phyloP scores from a whole-genome alignment of 441 rosid species.

The Adansonia rubrostipa region DNA sequence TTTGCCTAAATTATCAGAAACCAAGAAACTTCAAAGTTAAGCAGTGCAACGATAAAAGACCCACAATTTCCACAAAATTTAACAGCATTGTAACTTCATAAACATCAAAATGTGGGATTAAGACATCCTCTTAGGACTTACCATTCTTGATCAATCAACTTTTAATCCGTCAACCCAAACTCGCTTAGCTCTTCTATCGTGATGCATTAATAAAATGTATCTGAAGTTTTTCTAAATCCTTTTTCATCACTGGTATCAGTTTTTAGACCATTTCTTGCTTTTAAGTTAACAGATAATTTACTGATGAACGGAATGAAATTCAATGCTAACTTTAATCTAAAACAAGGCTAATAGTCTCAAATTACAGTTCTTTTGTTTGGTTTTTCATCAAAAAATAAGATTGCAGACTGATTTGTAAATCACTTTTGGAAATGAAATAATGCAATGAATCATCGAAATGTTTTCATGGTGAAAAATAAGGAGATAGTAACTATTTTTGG shows the following conservation, averaged over 20 bases:
- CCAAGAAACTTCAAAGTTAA: not conserved
- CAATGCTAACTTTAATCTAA: no score
- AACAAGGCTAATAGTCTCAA: no score
- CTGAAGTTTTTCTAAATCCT: conserved; percentile 28
- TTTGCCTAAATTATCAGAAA: not conserved
- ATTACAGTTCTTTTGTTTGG: no score
- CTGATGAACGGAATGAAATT: no score
- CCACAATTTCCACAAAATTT: not conserved
- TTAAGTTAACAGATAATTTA: not conserved
- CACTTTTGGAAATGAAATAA: no score
- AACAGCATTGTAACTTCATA: no score
- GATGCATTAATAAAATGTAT: conserved; percentile 55
- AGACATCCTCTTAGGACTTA: conserved; percentile 13
- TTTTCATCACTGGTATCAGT: no score
- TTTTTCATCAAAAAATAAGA: not conserved
- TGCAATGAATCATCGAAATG: no score
- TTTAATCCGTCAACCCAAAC: conserved; percentile 58
- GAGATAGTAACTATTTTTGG: no score
- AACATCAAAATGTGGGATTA: not conserved
- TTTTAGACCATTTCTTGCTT: no score
- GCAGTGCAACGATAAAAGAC: not conserved
- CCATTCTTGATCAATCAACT: conserved; percentile 67
- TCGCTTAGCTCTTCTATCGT: conserved; percentile 47
- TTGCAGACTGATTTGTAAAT: not conserved
- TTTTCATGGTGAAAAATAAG: no score